Base-by-base conservation (phyloP, 805 yeast species). In the Starmerella apis region DNA sequence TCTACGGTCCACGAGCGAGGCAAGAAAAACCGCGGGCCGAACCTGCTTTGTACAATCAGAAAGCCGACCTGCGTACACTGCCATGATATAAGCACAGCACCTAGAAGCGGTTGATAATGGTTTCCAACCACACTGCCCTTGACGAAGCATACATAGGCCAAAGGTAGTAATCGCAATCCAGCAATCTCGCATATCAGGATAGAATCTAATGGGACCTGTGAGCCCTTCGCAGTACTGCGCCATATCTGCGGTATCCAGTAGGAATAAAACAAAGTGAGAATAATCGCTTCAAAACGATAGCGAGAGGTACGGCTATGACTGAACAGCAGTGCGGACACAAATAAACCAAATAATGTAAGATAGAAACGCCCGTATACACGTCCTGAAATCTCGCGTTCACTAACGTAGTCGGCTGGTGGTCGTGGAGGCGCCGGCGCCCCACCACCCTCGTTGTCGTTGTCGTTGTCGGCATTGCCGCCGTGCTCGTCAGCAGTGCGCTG, bases 21-120 rank as follows among this genome's bases (percentile, higher is more conserved):
- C 44, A 41, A 19, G n/a, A 41, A 41, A 16, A 41, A 41, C n/a
- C 44, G 44, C 13, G 44, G 44, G n/a, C 44, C 44, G 27, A 16
- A 27, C 16, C 13, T 5, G 4, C 33, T n/a, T 16, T 41, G 44
- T 24, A 25, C 7, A 16, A 23, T 22, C 44, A 41, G 33, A 13
- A 41, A 4, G 8, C 33, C 33, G 19, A 41, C 33, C 24, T 41
- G 44, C 6, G 19, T 8, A 32, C 33, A 18, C 44, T 41, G 44
- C 44, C 44, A 41, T 13, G 19, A 8, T 3, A 27, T 16, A 9
- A 41, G 44, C 8, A 8, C 4, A 13, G n/a, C 18, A 4, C 19
- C 24, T 32, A 41, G 16, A 16, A 25, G 5, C 7, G 44, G 44
- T 1, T 32, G 44, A 5, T n/a, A 27, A 16, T 41, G 44, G n/a